Conservation (phyloP, 1,139 yeast species). For the Geotrichum carabidarum region DNA sequence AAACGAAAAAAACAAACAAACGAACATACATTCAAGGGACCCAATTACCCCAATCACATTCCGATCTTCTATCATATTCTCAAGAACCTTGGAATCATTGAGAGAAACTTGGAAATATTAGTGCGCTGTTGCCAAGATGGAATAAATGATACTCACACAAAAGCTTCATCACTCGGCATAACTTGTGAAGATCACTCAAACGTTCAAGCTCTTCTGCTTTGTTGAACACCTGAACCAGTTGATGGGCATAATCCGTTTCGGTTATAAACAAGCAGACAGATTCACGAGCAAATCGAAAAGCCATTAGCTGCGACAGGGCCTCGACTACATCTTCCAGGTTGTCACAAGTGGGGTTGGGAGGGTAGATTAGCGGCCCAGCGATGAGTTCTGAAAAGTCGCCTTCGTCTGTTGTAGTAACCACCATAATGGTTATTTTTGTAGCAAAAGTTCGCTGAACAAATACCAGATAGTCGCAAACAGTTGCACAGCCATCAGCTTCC, state of each 20-base stretch:
- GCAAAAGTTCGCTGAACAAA: slow-evolving; percentile 60
- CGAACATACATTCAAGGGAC: slow-evolving; percentile 56
- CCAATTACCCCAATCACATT: slow-evolving; percentile 64
- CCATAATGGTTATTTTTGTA: slow-evolving; percentile 67
- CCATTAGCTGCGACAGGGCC: slow-evolving; percentile 34
- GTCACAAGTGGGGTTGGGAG: slow-evolving; percentile 50
- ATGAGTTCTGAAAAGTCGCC: slow-evolving; percentile 67
- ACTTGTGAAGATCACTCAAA: slow-evolving; percentile 51
- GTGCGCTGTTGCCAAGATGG: background rate
- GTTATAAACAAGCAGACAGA: slow-evolving; percentile 32
- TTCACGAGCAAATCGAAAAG: slow-evolving; percentile 36
- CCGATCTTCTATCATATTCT: slow-evolving; percentile 58
- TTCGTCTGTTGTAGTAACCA: slow-evolving; percentile 47
- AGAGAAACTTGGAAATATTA: slow-evolving; percentile 39
- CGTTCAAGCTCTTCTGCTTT: slow-evolving; percentile 50
- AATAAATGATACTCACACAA: slow-evolving; percentile 19
- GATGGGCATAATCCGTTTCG: slow-evolving; percentile 46
- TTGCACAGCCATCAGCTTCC: slow-evolving; percentile 84
- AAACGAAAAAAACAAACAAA: background rate
- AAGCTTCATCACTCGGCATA: slow-evolving; percentile 71
- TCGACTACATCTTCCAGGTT: slow-evolving; percentile 44
- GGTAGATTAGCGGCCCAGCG: slow-evolving; percentile 73
- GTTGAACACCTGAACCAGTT: slow-evolving; percentile 50
- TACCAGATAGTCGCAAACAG: slow-evolving; percentile 73
- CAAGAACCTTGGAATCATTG: slow-evolving; percentile 66